phyloP scores from a whole-genome alignment of 2,329 filamentous ascomycete species.

The Coniochaeta prunicola region DNA sequence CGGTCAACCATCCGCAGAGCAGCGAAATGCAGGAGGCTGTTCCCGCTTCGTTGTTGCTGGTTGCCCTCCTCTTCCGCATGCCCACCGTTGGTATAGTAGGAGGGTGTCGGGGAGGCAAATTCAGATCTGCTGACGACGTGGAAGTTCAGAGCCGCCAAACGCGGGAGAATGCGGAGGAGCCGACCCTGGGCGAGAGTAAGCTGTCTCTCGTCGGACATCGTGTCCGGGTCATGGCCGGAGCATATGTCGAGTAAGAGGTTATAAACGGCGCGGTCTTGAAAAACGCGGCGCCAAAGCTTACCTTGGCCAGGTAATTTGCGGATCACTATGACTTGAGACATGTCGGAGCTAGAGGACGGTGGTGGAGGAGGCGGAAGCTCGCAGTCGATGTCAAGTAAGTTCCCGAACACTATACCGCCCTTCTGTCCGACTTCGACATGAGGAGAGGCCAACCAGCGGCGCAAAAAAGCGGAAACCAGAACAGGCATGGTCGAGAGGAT shows the following conservation, averaged over 20 bases:
- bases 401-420: constrained; percentile 40
- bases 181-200: constrained; percentile 45
- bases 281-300: constrained; percentile 45
- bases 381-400: constrained; percentile 50
- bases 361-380: constrained; percentile 24
- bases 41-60: constrained; percentile 6
- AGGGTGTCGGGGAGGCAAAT: constrained; percentile 16
- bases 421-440: constrained; percentile 50
- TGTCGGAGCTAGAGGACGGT: constrained; percentile 9
- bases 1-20: constrained; percentile 44
- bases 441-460: constrained; percentile 44
- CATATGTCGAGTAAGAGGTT: constrained; percentile 34
- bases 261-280: constrained; percentile 37
- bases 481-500: constrained; percentile 42
- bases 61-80: background rate
- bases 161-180: constrained; percentile 42
- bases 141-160: constrained; percentile 40
- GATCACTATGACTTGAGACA: constrained; percentile 20
- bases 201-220: constrained; percentile 25
- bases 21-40: constrained; percentile 43
- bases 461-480: constrained; percentile 40
- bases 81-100: constrained; percentile 10
- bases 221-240: constrained; percentile 19
- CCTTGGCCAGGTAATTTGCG: constrained; percentile 40
- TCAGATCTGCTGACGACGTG: constrained; percentile 26